phyloP scores from a whole-genome alignment of 2,329 filamentous ascomycete species.

The Rhynchosporium graminicola region DNA sequence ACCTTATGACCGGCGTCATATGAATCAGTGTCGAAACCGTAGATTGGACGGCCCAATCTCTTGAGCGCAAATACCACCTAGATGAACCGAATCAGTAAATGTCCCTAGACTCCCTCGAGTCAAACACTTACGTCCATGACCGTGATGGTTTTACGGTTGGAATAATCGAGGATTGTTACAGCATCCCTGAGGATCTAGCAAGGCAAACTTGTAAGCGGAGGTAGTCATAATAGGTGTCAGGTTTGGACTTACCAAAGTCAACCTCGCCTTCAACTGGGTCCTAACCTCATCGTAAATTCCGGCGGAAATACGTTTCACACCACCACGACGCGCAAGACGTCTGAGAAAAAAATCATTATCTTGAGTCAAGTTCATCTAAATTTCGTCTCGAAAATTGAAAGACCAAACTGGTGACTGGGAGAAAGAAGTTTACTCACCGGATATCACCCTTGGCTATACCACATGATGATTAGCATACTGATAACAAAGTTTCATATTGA shows the following conservation, averaged over 20 bases:
- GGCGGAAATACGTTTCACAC: slow-evolving; percentile 71
- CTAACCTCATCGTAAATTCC: slow-evolving; percentile 65
- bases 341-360: slow-evolving; percentile 39
- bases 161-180: slow-evolving; percentile 54
- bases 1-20: slow-evolving; percentile 1
- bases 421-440: slow-evolving; percentile 45
- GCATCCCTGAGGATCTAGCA: slow-evolving; percentile 54
- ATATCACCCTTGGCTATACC: slow-evolving; percentile 55
- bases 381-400: background rate
- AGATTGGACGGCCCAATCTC: slow-evolving; percentile 54
- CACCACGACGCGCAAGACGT: slow-evolving; percentile 72
- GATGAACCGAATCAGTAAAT: slow-evolving; percentile 16
- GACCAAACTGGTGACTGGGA: background rate
- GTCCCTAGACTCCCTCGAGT: background rate
- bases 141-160: slow-evolving; percentile 62
- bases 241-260: slow-evolving; percentile 47
- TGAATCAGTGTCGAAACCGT: slow-evolving; percentile 55
- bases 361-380: background rate
- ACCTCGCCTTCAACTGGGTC: slow-evolving; percentile 49
- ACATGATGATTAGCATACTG: slow-evolving; percentile 25
- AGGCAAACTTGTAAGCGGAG: slow-evolving; percentile 1
- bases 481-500: background rate
- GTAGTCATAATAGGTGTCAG: background rate
- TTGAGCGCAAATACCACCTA: slow-evolving; percentile 57
- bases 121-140: slow-evolving; percentile 55